Base-by-base conservation (phyloP, 306 rosid genomes). In the Gleditsia sinensis region DNA sequence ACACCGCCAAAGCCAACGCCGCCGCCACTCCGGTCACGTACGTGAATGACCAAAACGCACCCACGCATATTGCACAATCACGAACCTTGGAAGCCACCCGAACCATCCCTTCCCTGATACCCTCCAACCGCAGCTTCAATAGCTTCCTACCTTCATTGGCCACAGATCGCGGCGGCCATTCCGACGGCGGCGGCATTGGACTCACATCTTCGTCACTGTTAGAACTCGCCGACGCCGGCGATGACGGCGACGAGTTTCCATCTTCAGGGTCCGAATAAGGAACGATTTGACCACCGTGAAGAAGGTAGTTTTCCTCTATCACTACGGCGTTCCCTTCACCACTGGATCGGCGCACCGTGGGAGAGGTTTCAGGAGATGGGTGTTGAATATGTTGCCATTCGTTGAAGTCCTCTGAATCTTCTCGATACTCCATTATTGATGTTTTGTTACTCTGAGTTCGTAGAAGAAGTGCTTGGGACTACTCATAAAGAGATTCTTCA, bases 361-460 rank as follows among this genome's bases (percentile, higher is more conserved):
- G 46, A 50, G 58, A 48, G 74, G 50, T 9, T 62, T 73, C 65
- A 1, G 12, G 72, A 60, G 21, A 28, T 20, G 72, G 50, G 5
- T 60, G 49, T 20, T 60, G 55, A 12, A 83, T 80, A 33, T 71
- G 70, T 60, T 83, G 82, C 87, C 87, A 83, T 67, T 83, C 87
- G 21, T 75, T 23, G 12, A 75, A 58, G 23, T 65, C 75, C 34
- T 80, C 21, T 10, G 46, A 32, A 59, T 67, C 59, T 19, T 53
- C 67, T 12, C 3, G 12, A 48, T 49, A 1, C 16, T 58, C 82
- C 87, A 83, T 83, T 17, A 34, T 61, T n/a, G 7, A 59, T 32
- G 17, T 59, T 16, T 1, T 1, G 64, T 7, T 14, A 7, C 12
- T 6, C 12, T 36, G 28, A 65, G 68, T 21, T 69, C 9, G n/a